Evolutionary conservation across 1,139 yeast species (phyloP), one percentile per base, ranked within the genome.

Genomic region (Candida dubliniensis): DNA sequence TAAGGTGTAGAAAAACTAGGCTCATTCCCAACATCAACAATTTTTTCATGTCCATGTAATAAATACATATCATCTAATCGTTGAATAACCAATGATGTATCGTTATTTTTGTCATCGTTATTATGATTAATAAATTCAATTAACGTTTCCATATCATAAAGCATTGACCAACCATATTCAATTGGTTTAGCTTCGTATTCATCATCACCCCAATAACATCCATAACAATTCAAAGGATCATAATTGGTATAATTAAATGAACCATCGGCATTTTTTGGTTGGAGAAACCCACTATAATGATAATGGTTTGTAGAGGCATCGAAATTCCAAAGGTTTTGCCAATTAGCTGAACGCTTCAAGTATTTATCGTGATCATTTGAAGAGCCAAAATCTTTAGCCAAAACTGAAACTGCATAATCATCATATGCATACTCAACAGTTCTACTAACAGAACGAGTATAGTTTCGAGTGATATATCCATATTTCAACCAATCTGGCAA

Each of bases 171-270:
- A 2, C 67, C 74, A 59, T 87, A 87, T 43, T 77, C 74, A 36
- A 86, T 86, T 34, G 78, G 79, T 53, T 79, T 79, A 12, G 85
- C 87, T 41, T 82, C 87, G 36, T 73, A 71, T 43, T 87, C 79
- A 57, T 87, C 87, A 55, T 88, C 63, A 2, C 57, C 52, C 71
- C 71, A 66, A 48, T 66, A 66, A 45, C 71, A 66, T 1, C 57
- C 57, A 15, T 59, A 60, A 50, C 71, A 66, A 4, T 59, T 53
- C 23, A 59, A 48, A 2, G 71, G 69, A 39, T 60, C 59, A 43
- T 63, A 63, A 39, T 58, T 50, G 7, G 45, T 34, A 38, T 45
- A 24, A 35, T 55, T 56, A 57, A 67, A 69, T 1, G 48, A 34
- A 2, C 73, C 73, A 47, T 61, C 55, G 4, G 63, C 51, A 43